Base-by-base conservation (phyloP, 1,139 yeast species). In the Zygosaccharomyces pseudobailii region DNA sequence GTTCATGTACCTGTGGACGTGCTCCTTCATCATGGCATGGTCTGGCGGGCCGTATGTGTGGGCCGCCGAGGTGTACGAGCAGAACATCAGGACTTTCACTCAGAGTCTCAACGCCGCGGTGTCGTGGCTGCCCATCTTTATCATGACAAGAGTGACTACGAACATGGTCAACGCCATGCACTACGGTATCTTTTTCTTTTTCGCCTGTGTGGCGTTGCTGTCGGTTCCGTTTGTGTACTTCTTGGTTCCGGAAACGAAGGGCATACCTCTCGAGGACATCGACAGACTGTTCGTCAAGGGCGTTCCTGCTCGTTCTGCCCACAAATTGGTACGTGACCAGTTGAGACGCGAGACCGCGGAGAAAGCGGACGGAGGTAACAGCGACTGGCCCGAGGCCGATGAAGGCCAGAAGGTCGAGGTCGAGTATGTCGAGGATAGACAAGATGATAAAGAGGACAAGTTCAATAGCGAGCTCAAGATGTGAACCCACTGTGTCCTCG, bases 261-360 rank as follows among this genome's bases (percentile, higher is more conserved):
- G 87, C 52, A 73, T 82, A 55, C 72, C 84, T 23, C 73, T 84
- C 67, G 90, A 84, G 67, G 85, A 83, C 60, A 84, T 83, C 55
- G 85, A 82, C 66, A 80, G 78, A 58, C 67, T 84, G 68, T 82
- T 57, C 52, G 47, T 47, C 45, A 58, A 57, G 34, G 60, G 57
- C 42, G 54, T 55, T 28, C 49, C 57, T 40, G 57, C 62, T 30
- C 56, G 58, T 54, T 56, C 51, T 36, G 50, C 50, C 5, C 50
- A 47, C 36, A 36, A 39, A 20, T 38, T 43, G 9, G 45, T 47
- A 5, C 27, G 33, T 23, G 42, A 24, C 28, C 37, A 43, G 31
- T 45, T 47, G 42, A 43, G 32, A 23, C 34, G 32, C 13, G 27
- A 27, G 19, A 40, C 19, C 35, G 42, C 23, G 10, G 42, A 34